phyloP scores from a whole-genome alignment of 371 early-diverging fungal species.

The Mucor racemosus region DNA sequence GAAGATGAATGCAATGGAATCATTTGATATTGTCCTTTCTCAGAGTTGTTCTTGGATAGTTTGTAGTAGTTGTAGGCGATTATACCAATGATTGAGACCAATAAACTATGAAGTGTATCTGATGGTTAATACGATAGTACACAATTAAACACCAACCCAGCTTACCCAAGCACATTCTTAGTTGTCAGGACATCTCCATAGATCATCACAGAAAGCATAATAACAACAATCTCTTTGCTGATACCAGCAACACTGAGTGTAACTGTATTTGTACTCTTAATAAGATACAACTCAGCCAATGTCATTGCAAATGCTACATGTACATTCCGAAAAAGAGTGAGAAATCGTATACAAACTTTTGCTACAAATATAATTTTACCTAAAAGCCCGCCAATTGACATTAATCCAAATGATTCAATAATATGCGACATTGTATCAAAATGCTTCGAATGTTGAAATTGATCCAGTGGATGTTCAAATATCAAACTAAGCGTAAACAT shows the following conservation, averaged over 20 bases:
- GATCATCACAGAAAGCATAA: conserved; percentile 53
- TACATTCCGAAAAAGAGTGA: not conserved
- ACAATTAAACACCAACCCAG: not conserved
- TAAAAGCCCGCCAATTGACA: conserved; percentile 75
- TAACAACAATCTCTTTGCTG: conserved; percentile 69
- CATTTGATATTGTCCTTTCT: conserved; percentile 33
- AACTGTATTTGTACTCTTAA: conserved; percentile 81
- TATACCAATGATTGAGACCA: conserved; percentile 66
- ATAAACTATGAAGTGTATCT: conserved; percentile 36
- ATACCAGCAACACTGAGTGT: conserved; percentile 90
- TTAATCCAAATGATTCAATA: conserved; percentile 53
- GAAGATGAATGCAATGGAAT: conserved; percentile 28
- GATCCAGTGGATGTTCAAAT: conserved; percentile 63
- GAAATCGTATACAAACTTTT: not conserved
- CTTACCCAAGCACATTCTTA: conserved; percentile 54
- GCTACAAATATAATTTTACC: conserved; percentile 22
- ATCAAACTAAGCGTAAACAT: conserved; percentile 53
- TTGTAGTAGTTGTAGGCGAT: conserved; percentile 65
- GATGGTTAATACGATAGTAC: not conserved
- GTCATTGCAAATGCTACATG: conserved; percentile 82
- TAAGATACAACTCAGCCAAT: conserved; percentile 78
- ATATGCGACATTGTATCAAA: conserved; percentile 46
- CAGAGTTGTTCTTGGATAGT: conserved; percentile 36
- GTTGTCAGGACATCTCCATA: conserved; percentile 59
- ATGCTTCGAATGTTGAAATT: conserved; percentile 53